Evolutionary conservation across 345 rosid species (phyloP).

Genomic region (Litchi chinensis): DNA sequence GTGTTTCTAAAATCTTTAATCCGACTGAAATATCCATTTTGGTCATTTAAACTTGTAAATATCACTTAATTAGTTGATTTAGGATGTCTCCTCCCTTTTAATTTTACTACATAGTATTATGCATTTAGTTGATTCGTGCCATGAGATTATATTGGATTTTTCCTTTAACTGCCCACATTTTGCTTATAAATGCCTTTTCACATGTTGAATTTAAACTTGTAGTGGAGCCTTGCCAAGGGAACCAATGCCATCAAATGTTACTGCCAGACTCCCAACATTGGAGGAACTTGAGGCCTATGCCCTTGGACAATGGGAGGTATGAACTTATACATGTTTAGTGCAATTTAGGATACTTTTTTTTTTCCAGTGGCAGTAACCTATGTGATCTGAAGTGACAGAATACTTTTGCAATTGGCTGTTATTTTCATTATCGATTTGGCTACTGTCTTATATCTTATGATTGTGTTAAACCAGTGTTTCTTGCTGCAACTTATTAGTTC

Average conservation of each 20-base stretch:
- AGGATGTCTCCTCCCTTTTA: background rate
- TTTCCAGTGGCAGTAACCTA: conserved; percentile 9
- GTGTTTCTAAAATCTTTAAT: background rate
- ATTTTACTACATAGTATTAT: background rate
- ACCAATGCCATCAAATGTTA: conserved; percentile 65
- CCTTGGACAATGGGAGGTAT: conserved; percentile 92
- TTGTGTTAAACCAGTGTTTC: conserved; percentile 69
- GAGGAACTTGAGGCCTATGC: conserved; percentile 85
- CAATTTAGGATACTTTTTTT: conserved; percentile 13
- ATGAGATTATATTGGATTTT: conserved; percentile 18
- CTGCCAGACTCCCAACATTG: conserved; percentile 65
- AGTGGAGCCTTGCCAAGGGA: conserved; percentile 94
- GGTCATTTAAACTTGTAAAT: conserved; percentile 6
- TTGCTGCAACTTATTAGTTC: conserved; percentile 90
- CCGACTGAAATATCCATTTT: background rate
- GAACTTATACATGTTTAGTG: conserved; percentile 29
- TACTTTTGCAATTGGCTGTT: background rate
- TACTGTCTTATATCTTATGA: conserved; percentile 32
- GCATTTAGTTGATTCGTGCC: background rate
- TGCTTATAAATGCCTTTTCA: background rate
- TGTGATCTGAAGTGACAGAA: background rate
- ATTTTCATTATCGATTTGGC: conserved; percentile 15
- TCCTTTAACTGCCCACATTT: background rate
- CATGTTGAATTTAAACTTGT: conserved; percentile 30
- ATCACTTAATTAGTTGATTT: background rate